Evolutionary conservation across 169 alveolate species (phyloP).

Genomic region (Neospora caninum): DNA sequence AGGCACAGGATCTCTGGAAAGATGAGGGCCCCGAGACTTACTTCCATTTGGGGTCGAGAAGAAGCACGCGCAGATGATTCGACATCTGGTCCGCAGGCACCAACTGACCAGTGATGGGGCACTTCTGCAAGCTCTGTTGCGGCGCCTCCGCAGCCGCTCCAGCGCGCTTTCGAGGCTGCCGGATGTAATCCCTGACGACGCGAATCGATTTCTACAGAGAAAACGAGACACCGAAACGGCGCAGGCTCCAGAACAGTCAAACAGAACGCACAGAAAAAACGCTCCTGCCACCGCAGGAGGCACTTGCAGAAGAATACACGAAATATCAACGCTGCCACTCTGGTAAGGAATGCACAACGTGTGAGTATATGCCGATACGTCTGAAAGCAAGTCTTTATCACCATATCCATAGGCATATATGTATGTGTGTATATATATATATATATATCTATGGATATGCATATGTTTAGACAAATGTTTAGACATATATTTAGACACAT

Average conservation of each 20-base stretch:
- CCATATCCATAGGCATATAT: too few species aligned
- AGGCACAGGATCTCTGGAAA: too few species aligned
- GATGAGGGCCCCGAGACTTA: constrained; percentile 59
- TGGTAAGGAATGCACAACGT: too few species aligned
- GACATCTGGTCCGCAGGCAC: constrained; percentile 92
- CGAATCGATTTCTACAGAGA: constrained; percentile 72
- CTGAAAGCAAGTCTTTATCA: too few species aligned
- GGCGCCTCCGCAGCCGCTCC: constrained; percentile 70
- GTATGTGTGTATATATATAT: too few species aligned
- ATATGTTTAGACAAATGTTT: too few species aligned
- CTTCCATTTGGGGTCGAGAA: constrained; percentile 97
- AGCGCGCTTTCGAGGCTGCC: constrained; percentile 75
- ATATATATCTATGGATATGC: background rate
- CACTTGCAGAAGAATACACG: too few species aligned
- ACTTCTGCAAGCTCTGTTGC: constrained; percentile 84
- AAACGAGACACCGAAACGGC: background rate
- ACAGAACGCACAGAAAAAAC: too few species aligned
- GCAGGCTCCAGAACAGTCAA: background rate
- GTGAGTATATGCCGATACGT: too few species aligned
- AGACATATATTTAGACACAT: too few species aligned
- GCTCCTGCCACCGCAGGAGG: too few species aligned
- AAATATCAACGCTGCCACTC: too few species aligned
- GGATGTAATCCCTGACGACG: constrained; percentile 83
- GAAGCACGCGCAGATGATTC: constrained; percentile 91
- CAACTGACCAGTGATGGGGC: constrained; percentile 95